Evolutionary conservation across 257 asterid genomes (phyloP), one percentile per base, ranked within the genome.

Genomic region (Lycium barbarum): DNA sequence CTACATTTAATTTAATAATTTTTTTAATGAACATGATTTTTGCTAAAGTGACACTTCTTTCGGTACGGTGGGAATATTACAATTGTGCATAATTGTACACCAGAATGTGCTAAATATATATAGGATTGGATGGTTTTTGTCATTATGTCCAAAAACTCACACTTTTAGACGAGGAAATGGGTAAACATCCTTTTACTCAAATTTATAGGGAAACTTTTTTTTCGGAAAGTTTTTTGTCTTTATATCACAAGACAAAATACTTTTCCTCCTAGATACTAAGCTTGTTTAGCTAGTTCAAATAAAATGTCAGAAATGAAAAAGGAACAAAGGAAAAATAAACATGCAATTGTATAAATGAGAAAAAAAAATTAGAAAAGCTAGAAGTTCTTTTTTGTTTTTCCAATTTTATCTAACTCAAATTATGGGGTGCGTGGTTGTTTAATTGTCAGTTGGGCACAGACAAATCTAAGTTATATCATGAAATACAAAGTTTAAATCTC

Each of bases 181-280:
- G 49, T 68, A 68, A 68, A 68, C 20, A 68, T 6, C 36, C 26
- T 86, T 86, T 72, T 43, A n/a, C 57, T 72, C 17, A 72, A 72
- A 72, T 18, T 45, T 45, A 6, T 45, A 45, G 43, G 12, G 61
- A 9, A 71, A 74, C 7, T 49, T 74, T 74, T n/a, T n/a, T n/a
- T 72, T 67, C n/a, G 83, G 2, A 82, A 57, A 82, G 84, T 84
- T 40, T 57, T 72, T 81, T 86, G 79, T 36, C 88, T 22, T 82
- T 65, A 73, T 62, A 17, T 53, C 49, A 74, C 20, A 36, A 43
- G 84, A 83, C 86, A 76, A 63, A 65, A 36, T 40, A 51, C 65
- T 9, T 59, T 66, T 79, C 55, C 81, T 73, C 61, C 40, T 47
- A 73, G 81, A 73, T 73, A 20, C 81, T 72, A 49, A 22, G 62